Evolutionary conservation across 2,329 filamentous ascomycete species (phyloP).

Genomic region (Phyllosticta ampelicida): DNA sequence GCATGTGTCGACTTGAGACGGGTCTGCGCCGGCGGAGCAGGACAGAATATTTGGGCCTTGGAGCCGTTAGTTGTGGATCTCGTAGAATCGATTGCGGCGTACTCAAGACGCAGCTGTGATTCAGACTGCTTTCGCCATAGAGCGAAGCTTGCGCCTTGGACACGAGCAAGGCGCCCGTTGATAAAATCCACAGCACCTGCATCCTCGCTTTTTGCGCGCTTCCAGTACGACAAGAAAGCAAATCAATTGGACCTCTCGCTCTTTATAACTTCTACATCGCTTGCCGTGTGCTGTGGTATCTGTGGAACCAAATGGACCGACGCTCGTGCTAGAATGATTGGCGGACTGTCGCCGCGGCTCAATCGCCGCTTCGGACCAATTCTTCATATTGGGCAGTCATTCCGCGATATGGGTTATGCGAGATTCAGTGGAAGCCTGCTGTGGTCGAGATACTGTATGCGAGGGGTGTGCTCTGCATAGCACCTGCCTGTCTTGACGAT

Average conservation of each 20-base stretch:
- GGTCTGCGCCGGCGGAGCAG: slow-evolving; percentile 21
- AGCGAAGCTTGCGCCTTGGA: slow-evolving; percentile 26
- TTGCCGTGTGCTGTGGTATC: not conserved
- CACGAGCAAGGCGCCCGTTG: slow-evolving; percentile 10
- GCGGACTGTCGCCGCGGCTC: not conserved
- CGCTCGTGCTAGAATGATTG: not conserved
- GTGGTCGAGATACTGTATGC: not conserved
- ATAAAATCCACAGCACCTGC: not conserved
- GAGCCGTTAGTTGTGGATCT: not conserved
- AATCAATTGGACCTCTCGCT: not conserved
- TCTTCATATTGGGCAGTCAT: not conserved
- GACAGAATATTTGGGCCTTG: slow-evolving; percentile 17
- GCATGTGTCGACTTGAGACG: slow-evolving; percentile 45
- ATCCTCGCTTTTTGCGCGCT: not conserved
- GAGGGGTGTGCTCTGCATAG: not conserved
- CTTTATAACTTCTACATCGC: not conserved
- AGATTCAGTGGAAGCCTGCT: not conserved
- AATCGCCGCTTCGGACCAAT: not conserved
- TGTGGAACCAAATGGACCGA: not conserved
- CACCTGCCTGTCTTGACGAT: no score
- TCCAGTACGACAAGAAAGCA: not conserved
- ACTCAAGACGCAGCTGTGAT: slow-evolving; percentile 48
- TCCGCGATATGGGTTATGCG: not conserved
- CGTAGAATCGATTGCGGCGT: slow-evolving; percentile 14
- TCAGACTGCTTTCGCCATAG: slow-evolving; percentile 39